phyloP scores from a whole-genome alignment of 2,329 filamentous ascomycete genomes.

The Cladosporium sp. region DNA sequence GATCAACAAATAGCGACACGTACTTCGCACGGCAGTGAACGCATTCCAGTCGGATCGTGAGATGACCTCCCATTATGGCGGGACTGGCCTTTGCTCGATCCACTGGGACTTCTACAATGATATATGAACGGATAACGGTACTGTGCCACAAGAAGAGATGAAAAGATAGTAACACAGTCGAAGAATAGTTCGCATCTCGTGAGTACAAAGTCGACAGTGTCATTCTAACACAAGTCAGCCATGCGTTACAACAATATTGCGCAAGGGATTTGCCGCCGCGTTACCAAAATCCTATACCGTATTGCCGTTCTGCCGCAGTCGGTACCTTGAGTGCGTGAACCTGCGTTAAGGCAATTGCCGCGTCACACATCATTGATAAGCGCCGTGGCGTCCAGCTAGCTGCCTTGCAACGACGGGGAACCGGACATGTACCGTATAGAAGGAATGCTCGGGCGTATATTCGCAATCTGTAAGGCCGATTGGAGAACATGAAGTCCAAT shows the following conservation, averaged over 20 bases:
- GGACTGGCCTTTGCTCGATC: neutral
- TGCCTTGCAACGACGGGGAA: neutral
- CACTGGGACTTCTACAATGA: neutral
- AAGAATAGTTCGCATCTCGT: neutral
- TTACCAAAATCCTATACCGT: neutral
- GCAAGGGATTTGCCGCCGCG: neutral
- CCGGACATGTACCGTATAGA: neutral
- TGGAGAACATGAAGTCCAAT: neutral
- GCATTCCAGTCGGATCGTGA: constrained; percentile 1
- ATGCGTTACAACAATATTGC: neutral
- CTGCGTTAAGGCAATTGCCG: neutral
- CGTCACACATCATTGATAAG: neutral
- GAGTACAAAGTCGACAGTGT: neutral
- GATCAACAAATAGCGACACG: constrained; percentile 1
- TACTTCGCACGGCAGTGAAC: neutral
- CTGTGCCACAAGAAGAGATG: neutral
- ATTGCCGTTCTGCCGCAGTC: neutral
- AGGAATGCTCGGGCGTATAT: neutral
- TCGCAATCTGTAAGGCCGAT: neutral
- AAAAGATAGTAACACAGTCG: neutral
- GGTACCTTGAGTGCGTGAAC: neutral
- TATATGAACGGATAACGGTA: neutral
- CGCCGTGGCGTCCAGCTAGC: neutral
- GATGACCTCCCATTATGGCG: neutral
- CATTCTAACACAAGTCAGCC: neutral